Evolutionary conservation across 352 stramenopile species (phyloP), one percentile per base, ranked within the genome.

Genomic region (Phytopythium delawarense): DNA sequence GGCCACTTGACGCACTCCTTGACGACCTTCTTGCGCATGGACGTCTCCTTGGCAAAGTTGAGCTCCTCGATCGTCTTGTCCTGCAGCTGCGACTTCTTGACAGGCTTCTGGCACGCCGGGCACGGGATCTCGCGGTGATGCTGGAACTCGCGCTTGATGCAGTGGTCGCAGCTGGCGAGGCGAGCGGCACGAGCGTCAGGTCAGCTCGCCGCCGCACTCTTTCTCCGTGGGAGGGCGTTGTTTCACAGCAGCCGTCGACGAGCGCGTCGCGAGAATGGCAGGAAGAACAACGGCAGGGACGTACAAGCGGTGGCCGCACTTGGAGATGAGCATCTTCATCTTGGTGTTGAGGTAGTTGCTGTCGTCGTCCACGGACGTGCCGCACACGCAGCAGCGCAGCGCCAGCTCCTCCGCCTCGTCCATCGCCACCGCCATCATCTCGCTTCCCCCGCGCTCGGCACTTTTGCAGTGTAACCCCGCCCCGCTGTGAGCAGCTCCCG

Each of bases 301-400:
- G 65, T 75, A 96, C 87, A 93, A 94, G 71, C 85, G 85, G 62
- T 96, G 87, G 58, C 87, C 85, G 51, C 87, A 96, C 72, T 96
- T 94, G 58, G 87, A 94, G 70, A 96, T 96, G 62, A 93, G 84
- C 81, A 96, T 94, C 71, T 94, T 96, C 87, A 96, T 96, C 73
- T 92, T 94, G 21, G 85, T 96, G 72, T 96, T 96, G 61, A 96
- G 81, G 65, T 92, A 88, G 71, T 96, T 96, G 69, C 74, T 84
- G 72, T 96, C 85, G 60, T 94, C 85, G 59, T 96, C 84, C 35
- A 74, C 74, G 25, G 83, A 91, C 64, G 87, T 96, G 65, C 87
- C 85, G 71, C 87, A 96, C 42, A 95, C 87, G 75, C 87, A 95
- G 83, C 87, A 95, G 72, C 84, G 84, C 67, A 89, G 76, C 72